These are phyloP conservation scores for Lipomyces starkeyi DNA, from an alignment of 805 yeast genomes.

Conservation along the genomic window DNA sequence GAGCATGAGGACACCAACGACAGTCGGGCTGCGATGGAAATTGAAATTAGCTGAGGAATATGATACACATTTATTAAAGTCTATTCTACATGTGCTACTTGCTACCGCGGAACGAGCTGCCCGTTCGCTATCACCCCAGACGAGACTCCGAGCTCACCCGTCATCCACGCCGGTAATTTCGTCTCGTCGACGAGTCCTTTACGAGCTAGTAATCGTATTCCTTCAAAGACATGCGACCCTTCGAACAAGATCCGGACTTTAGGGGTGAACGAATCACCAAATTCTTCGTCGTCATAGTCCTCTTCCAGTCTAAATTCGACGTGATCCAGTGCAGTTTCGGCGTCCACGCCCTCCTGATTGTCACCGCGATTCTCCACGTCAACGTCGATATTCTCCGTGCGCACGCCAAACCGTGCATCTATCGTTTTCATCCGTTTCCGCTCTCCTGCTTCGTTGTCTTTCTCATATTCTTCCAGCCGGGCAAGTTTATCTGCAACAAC, in stretches of 20 bases:
- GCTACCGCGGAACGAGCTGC: slow-evolving; percentile 6
- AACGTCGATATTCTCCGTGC: slow-evolving; percentile 3
- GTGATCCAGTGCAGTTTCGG: slow-evolving; percentile 21
- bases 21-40: slow-evolving; percentile 27
- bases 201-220: slow-evolving; percentile 29
- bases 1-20: neutral
- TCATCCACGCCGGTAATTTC: slow-evolving; percentile 37
- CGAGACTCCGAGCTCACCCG: slow-evolving; percentile 38
- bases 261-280: slow-evolving; percentile 15
- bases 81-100: neutral
- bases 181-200: slow-evolving; percentile 30
- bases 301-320: slow-evolving; percentile 33
- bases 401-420: slow-evolving; percentile 33
- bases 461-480: neutral
- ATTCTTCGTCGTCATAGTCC: slow-evolving; percentile 1
- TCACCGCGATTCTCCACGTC: slow-evolving; percentile 4
- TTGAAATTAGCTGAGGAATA: slow-evolving; percentile 28
- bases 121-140: slow-evolving; percentile 28
- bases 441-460: slow-evolving; percentile 13
- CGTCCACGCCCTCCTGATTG: slow-evolving; percentile 8
- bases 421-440: slow-evolving; percentile 17
- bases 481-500: slow-evolving; percentile 7
- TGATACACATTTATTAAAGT: neutral
- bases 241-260: slow-evolving; percentile 26
- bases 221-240: slow-evolving; percentile 37